Conservation (phyloP, 208 protist species). For the Trypanosoma conorhini region DNA sequence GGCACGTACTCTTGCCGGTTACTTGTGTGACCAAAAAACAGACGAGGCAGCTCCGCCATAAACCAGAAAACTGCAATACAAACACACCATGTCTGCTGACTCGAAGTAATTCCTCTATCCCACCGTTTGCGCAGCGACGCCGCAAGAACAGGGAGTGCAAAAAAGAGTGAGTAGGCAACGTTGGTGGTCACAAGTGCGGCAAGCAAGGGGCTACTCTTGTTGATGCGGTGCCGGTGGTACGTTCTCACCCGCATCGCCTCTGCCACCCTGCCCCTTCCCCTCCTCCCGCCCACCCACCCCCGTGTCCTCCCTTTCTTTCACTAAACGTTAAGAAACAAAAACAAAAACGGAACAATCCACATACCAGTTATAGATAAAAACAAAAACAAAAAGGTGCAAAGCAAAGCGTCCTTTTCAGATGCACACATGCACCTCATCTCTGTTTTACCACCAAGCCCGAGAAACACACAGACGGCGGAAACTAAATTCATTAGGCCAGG, state of each 20-base stretch:
- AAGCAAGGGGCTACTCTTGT: conserved; percentile 54
- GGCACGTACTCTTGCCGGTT: conserved; percentile 51
- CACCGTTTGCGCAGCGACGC: conserved; percentile 45
- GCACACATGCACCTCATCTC: too few species aligned
- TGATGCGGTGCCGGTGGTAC: conserved; percentile 57
- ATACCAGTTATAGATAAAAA: too few species aligned
- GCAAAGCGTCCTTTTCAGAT: too few species aligned
- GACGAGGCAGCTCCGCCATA: conserved; percentile 43
- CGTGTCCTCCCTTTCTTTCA: neutral
- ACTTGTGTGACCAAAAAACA: conserved; percentile 43
- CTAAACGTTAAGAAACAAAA: neutral
- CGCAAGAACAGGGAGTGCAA: conserved; percentile 53
- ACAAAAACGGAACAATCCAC: too few species aligned
- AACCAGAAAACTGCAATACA: conserved; percentile 52
- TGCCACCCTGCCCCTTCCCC: too few species aligned
- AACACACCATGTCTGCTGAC: conserved; percentile 46
- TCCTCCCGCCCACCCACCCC: too few species aligned
- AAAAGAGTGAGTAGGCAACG: conserved; percentile 48
- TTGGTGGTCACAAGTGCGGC: conserved; percentile 49
- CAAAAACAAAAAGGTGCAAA: too few species aligned
- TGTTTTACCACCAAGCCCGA: too few species aligned
- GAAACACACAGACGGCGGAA: too few species aligned
- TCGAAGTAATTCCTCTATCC: conserved; percentile 20
- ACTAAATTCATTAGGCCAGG: too few species aligned
- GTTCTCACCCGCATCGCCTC: conserved; percentile 65